A percentile compares a stretch with the other conserved stretches of the same genome.
phyloP scores from a whole-genome alignment of 306 rosid genomes.

The Ceratonia siliqua region DNA sequence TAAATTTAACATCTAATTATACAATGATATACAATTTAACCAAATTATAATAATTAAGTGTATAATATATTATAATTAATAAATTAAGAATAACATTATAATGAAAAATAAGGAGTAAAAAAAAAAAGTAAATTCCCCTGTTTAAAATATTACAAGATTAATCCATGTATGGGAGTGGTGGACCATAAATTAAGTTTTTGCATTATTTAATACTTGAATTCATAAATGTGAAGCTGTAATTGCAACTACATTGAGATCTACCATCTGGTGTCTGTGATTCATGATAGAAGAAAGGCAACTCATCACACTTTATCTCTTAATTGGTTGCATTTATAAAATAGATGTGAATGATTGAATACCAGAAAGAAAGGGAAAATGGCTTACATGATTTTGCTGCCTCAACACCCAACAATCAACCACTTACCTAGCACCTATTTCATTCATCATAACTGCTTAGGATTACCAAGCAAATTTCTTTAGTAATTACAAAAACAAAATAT shows the following conservation, averaged over 20 bases:
- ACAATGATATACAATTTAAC: too few species aligned
- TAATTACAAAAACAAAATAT: too few species aligned
- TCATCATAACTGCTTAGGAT: not conserved
- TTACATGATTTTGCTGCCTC: constrained; percentile 38
- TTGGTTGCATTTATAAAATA: not conserved
- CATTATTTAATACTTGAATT: not conserved
- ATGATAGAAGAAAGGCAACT: constrained; percentile 12
- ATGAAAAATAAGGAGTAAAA: too few species aligned
- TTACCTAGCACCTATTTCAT: constrained; percentile 1
- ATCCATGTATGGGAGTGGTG: too few species aligned
- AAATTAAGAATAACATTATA: too few species aligned
- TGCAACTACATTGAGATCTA: constrained; percentile 31
- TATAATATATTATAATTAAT: too few species aligned
- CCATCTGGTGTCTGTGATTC: constrained; percentile 35
- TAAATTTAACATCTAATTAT: too few species aligned
- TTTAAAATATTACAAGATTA: too few species aligned
- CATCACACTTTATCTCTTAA: not conserved
- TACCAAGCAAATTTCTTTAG: too few species aligned
- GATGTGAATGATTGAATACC: constrained; percentile 19
- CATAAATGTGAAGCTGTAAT: constrained; percentile 33
- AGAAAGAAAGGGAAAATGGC: constrained; percentile 7
- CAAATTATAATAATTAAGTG: too few species aligned
- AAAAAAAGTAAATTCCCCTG: too few species aligned
- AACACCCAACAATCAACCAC: constrained; percentile 41
- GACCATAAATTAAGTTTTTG: constrained; percentile 29